Evolutionary conservation across 106 monocot species (phyloP).

Genomic region (Acanthochlamys bracteata): DNA sequence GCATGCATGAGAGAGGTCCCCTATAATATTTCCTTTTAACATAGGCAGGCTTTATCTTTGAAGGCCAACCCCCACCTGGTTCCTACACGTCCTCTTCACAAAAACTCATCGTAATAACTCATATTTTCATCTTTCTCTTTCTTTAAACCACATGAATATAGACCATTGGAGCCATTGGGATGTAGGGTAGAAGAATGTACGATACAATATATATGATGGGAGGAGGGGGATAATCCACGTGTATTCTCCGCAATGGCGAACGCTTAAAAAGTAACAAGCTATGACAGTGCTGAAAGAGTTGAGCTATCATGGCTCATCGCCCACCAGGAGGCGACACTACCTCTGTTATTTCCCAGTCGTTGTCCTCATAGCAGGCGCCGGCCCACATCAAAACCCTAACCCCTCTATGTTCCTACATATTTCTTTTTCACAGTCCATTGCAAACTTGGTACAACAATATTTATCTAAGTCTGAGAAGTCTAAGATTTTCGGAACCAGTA

Average conservation of each 20-base stretch:
- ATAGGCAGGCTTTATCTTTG: slow-evolving; percentile 5
- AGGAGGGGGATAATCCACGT: slow-evolving; percentile 5
- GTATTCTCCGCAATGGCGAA: background rate
- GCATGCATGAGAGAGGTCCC: background rate
- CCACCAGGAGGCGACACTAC: background rate
- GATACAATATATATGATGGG: background rate
- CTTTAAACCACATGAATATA: background rate
- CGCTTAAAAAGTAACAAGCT: no score
- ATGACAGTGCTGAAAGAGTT: no score
- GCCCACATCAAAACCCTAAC: no score
- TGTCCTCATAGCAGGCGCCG: background rate
- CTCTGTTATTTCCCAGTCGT: background rate
- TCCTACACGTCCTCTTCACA: background rate
- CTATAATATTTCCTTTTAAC: background rate
- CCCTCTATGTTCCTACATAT: no score
- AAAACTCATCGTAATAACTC: background rate
- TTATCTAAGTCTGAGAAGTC: no score
- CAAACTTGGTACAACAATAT: no score
- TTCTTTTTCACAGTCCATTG: no score
- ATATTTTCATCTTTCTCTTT: background rate
- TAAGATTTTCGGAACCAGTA: no score
- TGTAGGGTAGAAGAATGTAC: background rate
- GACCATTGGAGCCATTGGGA: background rate
- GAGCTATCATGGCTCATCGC: background rate
- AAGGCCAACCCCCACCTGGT: background rate